Base-by-base conservation (phyloP, 306 rosid genomes). In the Trichosanthes truncata region DNA sequence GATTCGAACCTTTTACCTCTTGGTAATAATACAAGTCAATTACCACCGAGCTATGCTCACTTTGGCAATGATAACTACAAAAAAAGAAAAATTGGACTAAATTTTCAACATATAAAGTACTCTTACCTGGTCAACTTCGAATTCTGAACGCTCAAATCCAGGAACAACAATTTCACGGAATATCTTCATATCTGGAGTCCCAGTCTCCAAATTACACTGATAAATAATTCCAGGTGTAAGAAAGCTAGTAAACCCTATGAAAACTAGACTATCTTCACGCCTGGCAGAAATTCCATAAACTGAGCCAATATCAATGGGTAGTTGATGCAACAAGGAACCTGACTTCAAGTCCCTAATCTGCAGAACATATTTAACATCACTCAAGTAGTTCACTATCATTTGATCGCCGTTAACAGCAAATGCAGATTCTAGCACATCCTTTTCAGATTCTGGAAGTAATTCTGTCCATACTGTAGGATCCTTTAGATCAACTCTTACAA, bases 251-350 rank as follows among this genome's bases (percentile, higher is more conserved):
- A 95, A 91, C 76, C 90, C 93, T 48, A 93, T 49, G 80, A 95
- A 95, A 80, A 88, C 78, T 29, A 83, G 72, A 4, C 79, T 85
- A 74, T 95, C 97, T 87, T 93, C 87, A 51, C 97, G 92, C 69
- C 90, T 84, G 11, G 88, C 97, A 74, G 97, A 95, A 73, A 95
- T 85, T 68, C 87, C 96, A 79, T 3, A 2, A 67, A 95, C 92
- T 9, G 97, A 59, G 85, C 99, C 99, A 51, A 93, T 95, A 85
- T 95, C 99, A 80, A 93, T 82, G 36, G 99, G 97, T 74, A 95
- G 81, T 9, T 88, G 91, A 86, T 93, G 90, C 77, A 80, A 87
- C 86, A 95, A 86, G 80, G 90, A 89, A 80, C 99, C 97, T 9
- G 97, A 90, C 74, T 88, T 85, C 79, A 95, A 77, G 86, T 93